These are phyloP conservation scores for Calycina marina DNA, from an alignment of 2,329 filamentous ascomycete genomes.

Conservation along the genomic window DNA sequence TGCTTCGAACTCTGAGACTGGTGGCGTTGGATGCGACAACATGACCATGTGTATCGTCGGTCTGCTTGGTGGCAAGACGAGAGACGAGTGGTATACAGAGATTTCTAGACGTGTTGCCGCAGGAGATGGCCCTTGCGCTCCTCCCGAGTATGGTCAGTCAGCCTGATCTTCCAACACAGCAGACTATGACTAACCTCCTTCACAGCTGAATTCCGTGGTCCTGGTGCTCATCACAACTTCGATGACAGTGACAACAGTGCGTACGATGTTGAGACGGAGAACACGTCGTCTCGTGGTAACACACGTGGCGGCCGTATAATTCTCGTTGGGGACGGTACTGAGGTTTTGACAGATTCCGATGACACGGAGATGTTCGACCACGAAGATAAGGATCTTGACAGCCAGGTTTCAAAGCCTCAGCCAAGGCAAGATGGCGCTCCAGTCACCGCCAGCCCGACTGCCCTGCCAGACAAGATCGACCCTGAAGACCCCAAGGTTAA, in stretches of 20 bases:
- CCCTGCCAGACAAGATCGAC: constrained; percentile 8
- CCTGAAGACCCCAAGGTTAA: constrained; percentile 14
- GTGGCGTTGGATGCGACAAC: constrained; percentile 96
- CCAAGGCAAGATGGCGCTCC: not conserved
- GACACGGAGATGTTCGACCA: constrained; percentile 92
- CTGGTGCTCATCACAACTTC: constrained; percentile 68
- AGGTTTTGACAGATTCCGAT: constrained; percentile 76
- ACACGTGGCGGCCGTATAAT: constrained; percentile 75
- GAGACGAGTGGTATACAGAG: constrained; percentile 97
- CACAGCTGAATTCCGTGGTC: constrained; percentile 72
- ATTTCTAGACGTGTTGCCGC: constrained; percentile 87
- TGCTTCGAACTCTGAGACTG: constrained; percentile 93
- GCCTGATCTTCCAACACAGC: too few species aligned
- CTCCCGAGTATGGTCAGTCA: constrained; percentile 87
- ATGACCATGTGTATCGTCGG: constrained; percentile 96
- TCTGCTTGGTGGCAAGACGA: constrained; percentile 77
- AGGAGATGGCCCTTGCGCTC: constrained; percentile 94
- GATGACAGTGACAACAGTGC: constrained; percentile 68
- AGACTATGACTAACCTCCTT: too few species aligned
- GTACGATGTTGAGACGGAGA: constrained; percentile 61
- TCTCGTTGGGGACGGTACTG: constrained; percentile 86
- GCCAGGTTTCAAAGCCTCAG: constrained; percentile 60
- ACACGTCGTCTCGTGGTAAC: constrained; percentile 49
- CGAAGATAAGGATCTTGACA: constrained; percentile 66
- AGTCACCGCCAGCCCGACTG: constrained; percentile 4